Percentiles rank a stretch among this genome's conserved stretches.
Evolutionary conservation across 345 rosid genomes (phyloP).

Genomic region (Salix caprea): DNA sequence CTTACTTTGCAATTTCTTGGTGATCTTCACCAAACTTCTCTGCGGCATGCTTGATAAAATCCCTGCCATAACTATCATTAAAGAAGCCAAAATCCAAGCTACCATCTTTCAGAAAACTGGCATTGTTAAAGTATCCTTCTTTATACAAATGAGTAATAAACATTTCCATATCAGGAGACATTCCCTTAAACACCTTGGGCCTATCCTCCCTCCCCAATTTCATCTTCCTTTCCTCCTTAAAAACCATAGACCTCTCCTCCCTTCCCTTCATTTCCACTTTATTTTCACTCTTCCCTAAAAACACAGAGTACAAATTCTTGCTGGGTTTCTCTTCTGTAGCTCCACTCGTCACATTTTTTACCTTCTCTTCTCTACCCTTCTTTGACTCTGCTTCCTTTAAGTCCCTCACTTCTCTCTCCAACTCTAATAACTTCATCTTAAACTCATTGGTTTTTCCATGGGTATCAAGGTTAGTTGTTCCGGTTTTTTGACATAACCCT

Average conservation of each 20-base stretch:
- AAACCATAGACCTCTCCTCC: neutral
- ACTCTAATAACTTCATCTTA: constrained; percentile 32
- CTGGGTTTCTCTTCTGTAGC: neutral
- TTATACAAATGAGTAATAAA: constrained; percentile 51
- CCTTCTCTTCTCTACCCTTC: neutral
- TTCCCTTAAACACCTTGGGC: constrained; percentile 40
- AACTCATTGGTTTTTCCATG: constrained; percentile 29
- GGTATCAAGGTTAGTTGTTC: constrained; percentile 15
- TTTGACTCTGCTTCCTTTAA: constrained; percentile 16
- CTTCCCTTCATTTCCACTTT: constrained; percentile 1
- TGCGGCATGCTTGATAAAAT: constrained; percentile 53
- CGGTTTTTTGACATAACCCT: constrained; percentile 40
- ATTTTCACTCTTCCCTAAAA: constrained; percentile 1
- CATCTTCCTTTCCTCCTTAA: neutral
- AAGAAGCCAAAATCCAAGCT: constrained; percentile 45
- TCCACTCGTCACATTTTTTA: constrained; percentile 10
- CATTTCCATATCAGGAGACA: constrained; percentile 44
- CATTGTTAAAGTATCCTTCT: constrained; percentile 62
- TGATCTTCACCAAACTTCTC: constrained; percentile 58
- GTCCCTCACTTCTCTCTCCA: constrained; percentile 41
- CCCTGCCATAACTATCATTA: constrained; percentile 49
- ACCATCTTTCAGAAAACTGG: constrained; percentile 47
- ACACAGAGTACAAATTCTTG: constrained; percentile 22
- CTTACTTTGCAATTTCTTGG: constrained; percentile 76
- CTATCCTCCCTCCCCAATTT: constrained; percentile 9